Base-by-base conservation (phyloP, 306 rosid species). In the Prunus dulcis region DNA sequence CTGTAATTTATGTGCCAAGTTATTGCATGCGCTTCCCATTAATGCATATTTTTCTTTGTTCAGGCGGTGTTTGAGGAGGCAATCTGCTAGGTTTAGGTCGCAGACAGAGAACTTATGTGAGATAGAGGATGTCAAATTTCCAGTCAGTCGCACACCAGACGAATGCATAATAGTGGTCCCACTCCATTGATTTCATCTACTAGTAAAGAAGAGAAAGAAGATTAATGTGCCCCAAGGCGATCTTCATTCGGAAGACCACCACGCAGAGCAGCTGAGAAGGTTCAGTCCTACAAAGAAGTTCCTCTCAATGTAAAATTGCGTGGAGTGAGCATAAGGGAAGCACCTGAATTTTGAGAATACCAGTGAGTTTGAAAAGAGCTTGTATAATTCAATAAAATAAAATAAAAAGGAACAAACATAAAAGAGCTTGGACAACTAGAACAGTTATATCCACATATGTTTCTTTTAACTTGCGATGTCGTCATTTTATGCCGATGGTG, bases 31-130 rank as follows among this genome's bases (percentile, higher is more conserved):
- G 5, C 67, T 60, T 22, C 43, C 20, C 28, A n/a, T 12, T 15
- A 61, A 60, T 73, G 46, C 46, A 25, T 27, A 3, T 2, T 23
- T 43, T 69, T 50, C 34, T 18, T 57, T 70, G 45, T 64, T 17
- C 78, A 93, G 97, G 79, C 84, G 81, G 65, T 71, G 86, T 81
- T 66, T 76, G 78, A 88, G 93, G 82, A 89, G 91, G 74, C 96
- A 86, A 73, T 93, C 96, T 67, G 73, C 83, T 38, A 74, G 86
- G 56, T 85, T 84, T 50, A 91, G 71, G 58, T 52, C 80, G 69
- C 85, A 82, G 20, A 50, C 67, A 32, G 93, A 83, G 28, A 90
- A 85, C 73, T 82, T 88, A 73, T 87, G 85, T 43, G 95, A 91
- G 82, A 76, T 84, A 78, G 95, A 91, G 30, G 87, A 91, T 71